These are phyloP conservation scores for Geotrichum fermentans DNA, from an alignment of 1,139 yeast genomes.

Conservation along the genomic window DNA sequence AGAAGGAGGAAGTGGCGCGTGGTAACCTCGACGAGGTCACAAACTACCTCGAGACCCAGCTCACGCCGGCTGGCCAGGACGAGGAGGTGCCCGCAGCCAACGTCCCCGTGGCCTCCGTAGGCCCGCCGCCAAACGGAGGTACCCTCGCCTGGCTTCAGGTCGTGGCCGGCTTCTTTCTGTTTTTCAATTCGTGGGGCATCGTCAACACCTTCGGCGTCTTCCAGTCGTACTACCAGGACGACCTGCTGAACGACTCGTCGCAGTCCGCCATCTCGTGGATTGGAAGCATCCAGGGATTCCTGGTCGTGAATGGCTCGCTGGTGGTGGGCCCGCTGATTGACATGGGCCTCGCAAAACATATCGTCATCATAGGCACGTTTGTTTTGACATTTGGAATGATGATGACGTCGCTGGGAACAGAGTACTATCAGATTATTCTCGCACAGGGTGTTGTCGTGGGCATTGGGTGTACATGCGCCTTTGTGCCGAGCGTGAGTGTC, in stretches of 20 bases:
- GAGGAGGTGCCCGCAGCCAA: neutral
- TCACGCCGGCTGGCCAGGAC: too few species aligned
- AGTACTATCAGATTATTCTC: slow-evolving; percentile 52
- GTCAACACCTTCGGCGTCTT: slow-evolving; percentile 59
- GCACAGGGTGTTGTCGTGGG: slow-evolving; percentile 55
- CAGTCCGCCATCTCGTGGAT: slow-evolving; percentile 56
- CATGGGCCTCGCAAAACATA: slow-evolving; percentile 31
- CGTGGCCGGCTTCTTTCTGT: slow-evolving; percentile 43
- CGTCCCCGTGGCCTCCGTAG: neutral
- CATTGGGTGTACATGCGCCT: slow-evolving; percentile 39
- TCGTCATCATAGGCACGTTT: slow-evolving; percentile 45
- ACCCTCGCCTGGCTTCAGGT: slow-evolving; percentile 35
- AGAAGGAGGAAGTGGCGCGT: too few species aligned
- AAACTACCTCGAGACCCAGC: too few species aligned
- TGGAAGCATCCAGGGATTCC: slow-evolving; percentile 53
- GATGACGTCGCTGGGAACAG: slow-evolving; percentile 48
- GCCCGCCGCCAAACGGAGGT: slow-evolving; percentile 33
- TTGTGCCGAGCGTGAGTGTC: slow-evolving; percentile 27
- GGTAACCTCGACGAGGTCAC: too few species aligned
- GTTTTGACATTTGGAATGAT: slow-evolving; percentile 44
- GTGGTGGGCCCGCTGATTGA: slow-evolving; percentile 61
- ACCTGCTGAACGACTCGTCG: slow-evolving; percentile 43
- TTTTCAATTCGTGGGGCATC: slow-evolving; percentile 54
- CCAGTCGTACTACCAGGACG: slow-evolving; percentile 51
- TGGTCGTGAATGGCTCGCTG: slow-evolving; percentile 54